Conservation (phyloP, 2,329 filamentous ascomycete species). For the Penicillium sp. region DNA sequence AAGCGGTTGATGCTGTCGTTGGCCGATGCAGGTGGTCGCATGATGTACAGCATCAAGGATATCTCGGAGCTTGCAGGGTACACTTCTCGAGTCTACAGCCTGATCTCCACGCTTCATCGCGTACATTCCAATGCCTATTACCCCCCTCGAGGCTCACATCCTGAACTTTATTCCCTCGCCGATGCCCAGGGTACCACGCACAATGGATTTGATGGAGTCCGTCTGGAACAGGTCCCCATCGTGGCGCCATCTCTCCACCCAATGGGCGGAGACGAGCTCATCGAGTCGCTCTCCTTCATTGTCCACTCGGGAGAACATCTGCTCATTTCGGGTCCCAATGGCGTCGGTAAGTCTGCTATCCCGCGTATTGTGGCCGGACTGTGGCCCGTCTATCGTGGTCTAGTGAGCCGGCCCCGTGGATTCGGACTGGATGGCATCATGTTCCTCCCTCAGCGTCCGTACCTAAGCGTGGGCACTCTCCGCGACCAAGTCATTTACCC, state of each 20-base stretch:
- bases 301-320: slow-evolving; percentile 90
- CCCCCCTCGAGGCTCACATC: slow-evolving; percentile 64
- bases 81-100: slow-evolving; percentile 91
- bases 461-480: slow-evolving; percentile 87
- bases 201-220: slow-evolving; percentile 91
- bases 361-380: slow-evolving; percentile 85
- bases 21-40: slow-evolving; percentile 91
- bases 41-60: slow-evolving; percentile 99
- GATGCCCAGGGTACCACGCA: slow-evolving; percentile 94
- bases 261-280: slow-evolving; percentile 85
- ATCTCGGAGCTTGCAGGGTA: slow-evolving; percentile 93
- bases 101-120: slow-evolving; percentile 92
- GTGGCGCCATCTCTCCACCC: slow-evolving; percentile 89
- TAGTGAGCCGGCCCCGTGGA: slow-evolving; percentile 83
- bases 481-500: slow-evolving; percentile 98
- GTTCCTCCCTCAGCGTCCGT: slow-evolving; percentile 94
- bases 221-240: slow-evolving; percentile 89
- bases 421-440: slow-evolving; percentile 91
- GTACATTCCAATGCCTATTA: slow-evolving; percentile 91
- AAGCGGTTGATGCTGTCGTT: slow-evolving; percentile 97
- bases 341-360: slow-evolving; percentile 90
- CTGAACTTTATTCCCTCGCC: slow-evolving; percentile 84
- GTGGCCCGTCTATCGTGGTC: slow-evolving; percentile 93
- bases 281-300: slow-evolving; percentile 86
- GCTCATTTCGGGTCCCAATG: slow-evolving; percentile 92